Evolutionary conservation across 345 rosid genomes (phyloP).

Genomic region (Euclidium syriacum): DNA sequence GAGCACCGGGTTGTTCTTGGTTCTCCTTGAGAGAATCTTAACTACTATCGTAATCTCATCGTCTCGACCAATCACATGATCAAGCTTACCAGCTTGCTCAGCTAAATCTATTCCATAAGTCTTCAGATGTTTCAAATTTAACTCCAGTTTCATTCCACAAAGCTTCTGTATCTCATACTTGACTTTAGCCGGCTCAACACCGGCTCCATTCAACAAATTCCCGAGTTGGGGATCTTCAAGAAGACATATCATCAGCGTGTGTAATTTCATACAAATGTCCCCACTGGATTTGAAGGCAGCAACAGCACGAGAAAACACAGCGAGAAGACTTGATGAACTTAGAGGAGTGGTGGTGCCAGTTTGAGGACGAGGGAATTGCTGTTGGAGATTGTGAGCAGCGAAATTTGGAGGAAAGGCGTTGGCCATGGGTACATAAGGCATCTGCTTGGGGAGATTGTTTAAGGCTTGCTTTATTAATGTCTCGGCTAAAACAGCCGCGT

Average conservation of each 20-base stretch:
- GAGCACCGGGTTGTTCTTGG: slow-evolving; percentile 90
- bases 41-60: slow-evolving; percentile 73
- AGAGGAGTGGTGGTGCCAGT: too few relatives aligned
- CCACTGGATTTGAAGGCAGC: too few relatives aligned
- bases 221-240: slow-evolving; percentile 66
- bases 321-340: too few relatives aligned
- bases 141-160: too few relatives aligned
- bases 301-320: too few relatives aligned
- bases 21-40: slow-evolving; percentile 78
- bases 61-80: slow-evolving; percentile 70
- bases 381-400: too few relatives aligned
- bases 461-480: slow-evolving; percentile 53
- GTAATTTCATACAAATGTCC: slow-evolving; percentile 59
- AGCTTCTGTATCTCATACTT: slow-evolving; percentile 65
- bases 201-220: slow-evolving; percentile 54
- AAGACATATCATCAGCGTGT: slow-evolving; percentile 52
- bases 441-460: slow-evolving; percentile 63
- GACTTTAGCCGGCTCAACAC: slow-evolving; percentile 39
- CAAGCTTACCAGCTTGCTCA: slow-evolving; percentile 72
- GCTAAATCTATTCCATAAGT: slow-evolving; percentile 69
- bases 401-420: too few relatives aligned
- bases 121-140: slow-evolving; percentile 56
- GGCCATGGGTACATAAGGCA: too few relatives aligned
- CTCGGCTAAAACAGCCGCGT: slow-evolving; percentile 41
- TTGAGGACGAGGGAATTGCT: too few relatives aligned